phyloP scores from a whole-genome alignment of 1,284 basidiomycete genomes.

The Limonomyces culmigenus region DNA sequence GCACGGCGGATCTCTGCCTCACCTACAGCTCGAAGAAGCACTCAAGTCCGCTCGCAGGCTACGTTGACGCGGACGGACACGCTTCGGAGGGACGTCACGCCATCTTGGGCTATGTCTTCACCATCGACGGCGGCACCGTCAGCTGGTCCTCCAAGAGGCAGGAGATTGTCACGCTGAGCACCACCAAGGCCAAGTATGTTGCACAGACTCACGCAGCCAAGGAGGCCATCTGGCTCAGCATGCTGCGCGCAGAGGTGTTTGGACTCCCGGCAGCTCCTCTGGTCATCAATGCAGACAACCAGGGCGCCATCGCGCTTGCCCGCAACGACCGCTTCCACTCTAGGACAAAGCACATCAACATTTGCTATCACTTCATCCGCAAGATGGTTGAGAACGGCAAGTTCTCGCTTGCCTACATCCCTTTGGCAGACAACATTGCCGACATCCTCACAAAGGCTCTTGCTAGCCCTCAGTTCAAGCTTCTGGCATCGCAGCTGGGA shows the following conservation, averaged over 20 bases:
- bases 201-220: conserved; percentile 8
- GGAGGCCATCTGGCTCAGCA: conserved; percentile 8
- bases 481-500: background rate
- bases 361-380: conserved; percentile 15
- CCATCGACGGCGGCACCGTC: conserved; percentile 8
- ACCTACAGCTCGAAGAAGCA: conserved; percentile 2
- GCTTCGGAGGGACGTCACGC: conserved; percentile 7
- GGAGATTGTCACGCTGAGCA: conserved; percentile 10
- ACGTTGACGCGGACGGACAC: conserved; percentile 10
- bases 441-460: conserved; percentile 14
- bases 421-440: conserved; percentile 9
- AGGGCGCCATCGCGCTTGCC: conserved; percentile 13
- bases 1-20: conserved; percentile 7
- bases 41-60: conserved; percentile 5
- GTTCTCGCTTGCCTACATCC: conserved; percentile 7
- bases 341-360: conserved; percentile 17
- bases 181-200: conserved; percentile 13
- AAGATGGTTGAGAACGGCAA: conserved; percentile 10
- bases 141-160: conserved; percentile 10
- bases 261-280: conserved; percentile 2
- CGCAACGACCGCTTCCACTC: conserved; percentile 12
- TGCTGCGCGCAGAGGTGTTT: conserved; percentile 5
- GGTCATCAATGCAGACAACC: conserved; percentile 14
- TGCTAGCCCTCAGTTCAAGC: background rate
- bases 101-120: conserved; percentile 10